Evolutionary conservation across 495 filamentous ascomycete species (phyloP).

Genomic region (Lasiosphaeria miniovina): DNA sequence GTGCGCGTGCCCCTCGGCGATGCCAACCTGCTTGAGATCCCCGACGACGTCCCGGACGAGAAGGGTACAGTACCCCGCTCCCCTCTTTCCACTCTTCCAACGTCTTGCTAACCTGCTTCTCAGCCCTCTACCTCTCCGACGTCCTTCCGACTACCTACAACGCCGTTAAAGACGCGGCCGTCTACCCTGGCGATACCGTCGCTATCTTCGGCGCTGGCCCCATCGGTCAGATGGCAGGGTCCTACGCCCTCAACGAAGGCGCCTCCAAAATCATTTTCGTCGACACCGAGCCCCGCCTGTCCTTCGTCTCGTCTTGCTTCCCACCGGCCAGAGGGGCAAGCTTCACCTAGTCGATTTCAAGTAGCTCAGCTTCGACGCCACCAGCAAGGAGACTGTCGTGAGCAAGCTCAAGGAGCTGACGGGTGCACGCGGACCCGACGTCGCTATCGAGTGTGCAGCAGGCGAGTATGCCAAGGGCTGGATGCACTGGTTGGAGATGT

Average conservation of each 20-base stretch:
- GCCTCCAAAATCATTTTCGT: conserved; percentile 76
- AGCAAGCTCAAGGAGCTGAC: conserved; percentile 71
- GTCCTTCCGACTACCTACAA: conserved; percentile 78
- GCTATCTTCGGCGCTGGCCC: conserved; percentile 78
- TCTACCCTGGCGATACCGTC: conserved; percentile 71
- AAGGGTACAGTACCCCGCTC: conserved; percentile 54
- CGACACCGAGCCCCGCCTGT: conserved; percentile 74
- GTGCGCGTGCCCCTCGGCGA: conserved; percentile 81
- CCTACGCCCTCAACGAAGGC: conserved; percentile 69
- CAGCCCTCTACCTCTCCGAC: conserved; percentile 71
- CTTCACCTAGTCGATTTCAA: conserved; percentile 46
- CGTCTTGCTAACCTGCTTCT: neutral
- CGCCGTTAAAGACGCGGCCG: conserved; percentile 77
- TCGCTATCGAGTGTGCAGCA: conserved; percentile 78
- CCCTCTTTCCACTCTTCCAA: neutral
- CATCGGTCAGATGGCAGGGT: conserved; percentile 77
- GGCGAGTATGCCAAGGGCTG: conserved; percentile 85
- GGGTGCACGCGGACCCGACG: conserved; percentile 64
- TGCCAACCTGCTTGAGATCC: conserved; percentile 75
- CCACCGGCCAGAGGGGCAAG: conserved; percentile 39
- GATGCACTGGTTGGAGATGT: conserved; percentile 72
- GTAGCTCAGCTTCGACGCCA: conserved; percentile 43
- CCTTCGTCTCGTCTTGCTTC: conserved; percentile 63
- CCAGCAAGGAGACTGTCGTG: conserved; percentile 58
- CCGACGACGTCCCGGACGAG: conserved; percentile 81